These are phyloP conservation scores for Thalassiosira sp. DNA, from an alignment of 352 stramenopile genomes.

Conservation along the genomic window DNA sequence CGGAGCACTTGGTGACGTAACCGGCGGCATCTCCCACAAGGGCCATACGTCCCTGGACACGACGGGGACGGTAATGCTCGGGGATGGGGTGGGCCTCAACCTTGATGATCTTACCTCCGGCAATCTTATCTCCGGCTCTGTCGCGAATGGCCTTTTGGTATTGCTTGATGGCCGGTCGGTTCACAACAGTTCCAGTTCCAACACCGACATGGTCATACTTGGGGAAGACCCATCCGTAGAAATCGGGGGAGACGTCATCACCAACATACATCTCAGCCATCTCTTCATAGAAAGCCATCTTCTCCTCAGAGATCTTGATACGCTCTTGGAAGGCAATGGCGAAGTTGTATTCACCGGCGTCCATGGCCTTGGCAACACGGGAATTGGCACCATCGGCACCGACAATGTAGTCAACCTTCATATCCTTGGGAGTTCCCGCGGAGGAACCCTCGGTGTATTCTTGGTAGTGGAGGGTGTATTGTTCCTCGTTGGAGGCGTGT, in stretches of 20 bases:
- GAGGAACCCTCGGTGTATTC: slow-evolving; percentile 67
- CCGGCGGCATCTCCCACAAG: slow-evolving; percentile 87
- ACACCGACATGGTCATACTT: slow-evolving; percentile 90
- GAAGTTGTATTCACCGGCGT: slow-evolving; percentile 89
- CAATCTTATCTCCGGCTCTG: slow-evolving; percentile 87
- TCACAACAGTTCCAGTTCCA: slow-evolving; percentile 87
- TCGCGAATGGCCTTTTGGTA: slow-evolving; percentile 90
- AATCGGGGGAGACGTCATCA: slow-evolving; percentile 88
- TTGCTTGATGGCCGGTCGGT: slow-evolving; percentile 88
- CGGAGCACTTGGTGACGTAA: slow-evolving; percentile 91
- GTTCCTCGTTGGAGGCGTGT: slow-evolving; percentile 57
- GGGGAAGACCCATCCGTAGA: slow-evolving; percentile 90
- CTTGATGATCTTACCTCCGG: slow-evolving; percentile 90
- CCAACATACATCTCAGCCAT: slow-evolving; percentile 91
- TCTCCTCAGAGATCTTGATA: slow-evolving; percentile 88
- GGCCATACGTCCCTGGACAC: slow-evolving; percentile 85
- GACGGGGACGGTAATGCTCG: slow-evolving; percentile 86
- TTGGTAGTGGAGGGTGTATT: slow-evolving; percentile 83
- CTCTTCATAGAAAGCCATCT: slow-evolving; percentile 90
- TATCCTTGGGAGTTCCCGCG: slow-evolving; percentile 64
- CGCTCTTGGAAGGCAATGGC: slow-evolving; percentile 90
- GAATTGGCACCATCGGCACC: slow-evolving; percentile 88
- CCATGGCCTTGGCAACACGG: slow-evolving; percentile 88
- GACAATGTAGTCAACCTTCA: slow-evolving; percentile 86
- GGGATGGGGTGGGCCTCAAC: slow-evolving; percentile 89